These are phyloP conservation scores for Ceratocystis papillata DNA, from an alignment of 2,329 filamentous ascomycete genomes.

Conservation along the genomic window DNA sequence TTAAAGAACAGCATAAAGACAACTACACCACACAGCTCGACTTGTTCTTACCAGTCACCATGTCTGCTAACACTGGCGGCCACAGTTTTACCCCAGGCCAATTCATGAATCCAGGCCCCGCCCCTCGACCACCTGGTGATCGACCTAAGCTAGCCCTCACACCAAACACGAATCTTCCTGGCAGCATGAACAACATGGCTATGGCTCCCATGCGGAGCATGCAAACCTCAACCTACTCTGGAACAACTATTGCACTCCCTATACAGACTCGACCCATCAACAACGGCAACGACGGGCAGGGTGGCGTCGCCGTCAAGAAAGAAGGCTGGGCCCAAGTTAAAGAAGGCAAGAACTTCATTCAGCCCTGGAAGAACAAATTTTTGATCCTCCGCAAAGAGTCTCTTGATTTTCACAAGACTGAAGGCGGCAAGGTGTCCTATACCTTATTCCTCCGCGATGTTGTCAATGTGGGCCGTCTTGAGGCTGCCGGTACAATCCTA, in stretches of 20 bases:
- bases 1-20: neutral
- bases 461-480: conserved; percentile 78
- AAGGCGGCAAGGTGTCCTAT: conserved; percentile 77
- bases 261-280: conserved; percentile 50
- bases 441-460: conserved; percentile 79
- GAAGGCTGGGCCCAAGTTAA: conserved; percentile 78
- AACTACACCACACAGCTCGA: neutral
- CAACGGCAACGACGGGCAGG: conserved; percentile 51
- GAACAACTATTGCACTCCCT: conserved; percentile 63
- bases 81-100: conserved; percentile 39
- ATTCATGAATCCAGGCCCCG: conserved; percentile 96
- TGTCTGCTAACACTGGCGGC: conserved; percentile 23
- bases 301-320: conserved; percentile 64
- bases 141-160: conserved; percentile 72
- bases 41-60: conserved; percentile 8
- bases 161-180: conserved; percentile 61
- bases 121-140: conserved; percentile 77
- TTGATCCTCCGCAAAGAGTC: conserved; percentile 85
- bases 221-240: conserved; percentile 51
- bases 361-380: conserved; percentile 81
- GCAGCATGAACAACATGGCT: conserved; percentile 64
- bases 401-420: conserved; percentile 87
- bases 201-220: conserved; percentile 60
- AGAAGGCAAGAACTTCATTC: conserved; percentile 78
- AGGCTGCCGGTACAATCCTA: conserved; percentile 83